Conservation (phyloP, 2,329 filamentous ascomycete genomes). For the Corynespora cassiicola region DNA sequence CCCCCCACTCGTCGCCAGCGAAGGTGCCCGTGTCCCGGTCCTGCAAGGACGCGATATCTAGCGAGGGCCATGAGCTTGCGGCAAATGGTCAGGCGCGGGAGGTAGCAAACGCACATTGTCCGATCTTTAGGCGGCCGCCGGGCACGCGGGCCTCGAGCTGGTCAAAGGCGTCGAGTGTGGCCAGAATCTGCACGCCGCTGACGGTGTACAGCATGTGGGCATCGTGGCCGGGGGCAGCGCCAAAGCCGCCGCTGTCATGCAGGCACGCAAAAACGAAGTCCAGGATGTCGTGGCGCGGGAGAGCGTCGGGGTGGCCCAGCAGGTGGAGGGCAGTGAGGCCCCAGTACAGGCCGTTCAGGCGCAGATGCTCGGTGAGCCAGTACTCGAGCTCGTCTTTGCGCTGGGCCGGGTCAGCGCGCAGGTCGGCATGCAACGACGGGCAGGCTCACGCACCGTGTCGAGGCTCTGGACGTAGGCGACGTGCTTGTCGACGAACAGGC, state of each 20-base stretch:
- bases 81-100: constrained; percentile 9
- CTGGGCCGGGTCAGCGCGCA: constrained; percentile 56
- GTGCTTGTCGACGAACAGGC: constrained; percentile 69
- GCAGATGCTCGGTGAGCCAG: constrained; percentile 96
- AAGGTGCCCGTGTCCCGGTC: constrained; percentile 84
- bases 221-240: constrained; percentile 92
- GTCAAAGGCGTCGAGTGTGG: constrained; percentile 82
- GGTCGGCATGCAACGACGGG: constrained; percentile 22
- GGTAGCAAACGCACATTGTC: constrained; percentile 70
- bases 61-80: constrained; percentile 28
- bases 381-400: constrained; percentile 95
- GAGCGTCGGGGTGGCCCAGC: constrained; percentile 78
- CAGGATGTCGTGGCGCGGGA: constrained; percentile 81
- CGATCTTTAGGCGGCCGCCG: constrained; percentile 74
- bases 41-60: constrained; percentile 84
- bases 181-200: constrained; percentile 92
- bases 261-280: constrained; percentile 96
- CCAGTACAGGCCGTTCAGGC: constrained; percentile 97
- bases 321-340: constrained; percentile 88
- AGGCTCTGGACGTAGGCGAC: constrained; percentile 93
- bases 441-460: constrained; percentile 70
- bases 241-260: constrained; percentile 87
- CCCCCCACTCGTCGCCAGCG: constrained; percentile 93
- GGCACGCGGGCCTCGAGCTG: constrained; percentile 76
- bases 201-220: constrained; percentile 96